Percentiles rank a stretch among this genome's conserved stretches.
These are phyloP conservation scores for Ilex asprella DNA, from an alignment of 257 asterid genomes.

Conservation along the genomic window DNA sequence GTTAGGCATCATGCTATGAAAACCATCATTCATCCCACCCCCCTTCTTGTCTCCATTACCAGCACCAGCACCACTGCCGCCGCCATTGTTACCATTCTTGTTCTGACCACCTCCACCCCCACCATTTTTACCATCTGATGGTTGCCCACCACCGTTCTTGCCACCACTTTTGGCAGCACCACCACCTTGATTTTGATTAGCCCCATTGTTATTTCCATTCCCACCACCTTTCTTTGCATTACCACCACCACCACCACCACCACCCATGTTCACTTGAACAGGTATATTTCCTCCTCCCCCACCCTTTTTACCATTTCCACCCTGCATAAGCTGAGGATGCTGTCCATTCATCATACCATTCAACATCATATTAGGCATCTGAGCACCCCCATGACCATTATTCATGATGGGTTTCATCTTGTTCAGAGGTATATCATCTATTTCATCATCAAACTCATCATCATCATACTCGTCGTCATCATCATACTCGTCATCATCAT, in stretches of 20 bases:
- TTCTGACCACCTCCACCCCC: conserved; percentile 31
- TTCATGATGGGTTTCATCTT: neutral
- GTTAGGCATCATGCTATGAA: conserved; percentile 20
- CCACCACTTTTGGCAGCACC: conserved; percentile 40
- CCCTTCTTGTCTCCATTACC: neutral
- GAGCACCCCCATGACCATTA: neutral
- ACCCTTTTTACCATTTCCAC: conserved; percentile 1
- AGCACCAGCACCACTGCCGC: conserved; percentile 22
- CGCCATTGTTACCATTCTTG: conserved; percentile 38
- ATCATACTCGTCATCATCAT: neutral
- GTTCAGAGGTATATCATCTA: neutral
- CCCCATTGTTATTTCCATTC: conserved; percentile 34
- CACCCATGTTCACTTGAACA: neutral
- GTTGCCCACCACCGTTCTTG: conserved; percentile 48
- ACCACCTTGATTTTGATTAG: conserved; percentile 44
- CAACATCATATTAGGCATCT: neutral
- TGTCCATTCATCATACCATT: neutral
- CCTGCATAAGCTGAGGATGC: neutral
- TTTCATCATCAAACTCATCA: neutral
- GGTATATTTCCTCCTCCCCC: neutral
- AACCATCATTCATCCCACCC: neutral
- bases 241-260: neutral
- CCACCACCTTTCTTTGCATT: conserved; percentile 33
- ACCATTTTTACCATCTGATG: conserved; percentile 31
- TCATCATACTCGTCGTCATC: neutral